Percentiles rank a stretch among this genome's conserved stretches.
Conservation (phyloP, 1,284 basidiomycete genomes). For the Meira nashicola region DNA sequence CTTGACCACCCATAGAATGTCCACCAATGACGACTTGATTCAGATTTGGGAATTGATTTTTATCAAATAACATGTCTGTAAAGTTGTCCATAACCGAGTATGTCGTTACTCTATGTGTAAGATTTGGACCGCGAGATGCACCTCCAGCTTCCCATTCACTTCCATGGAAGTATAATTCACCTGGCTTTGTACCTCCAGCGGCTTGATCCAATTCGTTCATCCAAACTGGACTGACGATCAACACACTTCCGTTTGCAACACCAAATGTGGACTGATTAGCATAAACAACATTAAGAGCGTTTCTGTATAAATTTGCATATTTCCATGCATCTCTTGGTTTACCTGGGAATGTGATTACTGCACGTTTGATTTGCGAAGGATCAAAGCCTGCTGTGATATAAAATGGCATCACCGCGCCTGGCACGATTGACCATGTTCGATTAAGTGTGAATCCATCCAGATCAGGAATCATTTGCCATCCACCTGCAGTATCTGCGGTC, state of each 20-base stretch:
- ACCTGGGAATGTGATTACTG: constrained; percentile 39
- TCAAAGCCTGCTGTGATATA: constrained; percentile 32
- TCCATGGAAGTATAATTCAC: constrained; percentile 31
- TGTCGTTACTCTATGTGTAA: constrained; percentile 21
- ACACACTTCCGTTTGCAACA: constrained; percentile 19
- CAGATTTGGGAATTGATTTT: constrained; percentile 33
- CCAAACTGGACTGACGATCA: constrained; percentile 35
- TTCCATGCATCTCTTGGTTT: constrained; percentile 48
- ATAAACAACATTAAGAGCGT: constrained; percentile 28
- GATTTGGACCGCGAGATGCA: constrained; percentile 21
- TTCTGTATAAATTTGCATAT: constrained; percentile 39
- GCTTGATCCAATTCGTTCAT: constrained; percentile 35
- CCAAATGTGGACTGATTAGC: constrained; percentile 18
- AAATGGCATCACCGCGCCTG: constrained; percentile 29
- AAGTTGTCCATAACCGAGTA: constrained; percentile 40
- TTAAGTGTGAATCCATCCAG: constrained; percentile 36
- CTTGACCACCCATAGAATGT: constrained; percentile 48
- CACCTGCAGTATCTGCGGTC: constrained; percentile 11
- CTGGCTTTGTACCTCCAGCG: constrained; percentile 24
- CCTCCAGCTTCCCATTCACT: constrained; percentile 44
- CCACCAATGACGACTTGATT: constrained; percentile 46
- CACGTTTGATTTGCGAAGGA: constrained; percentile 32
- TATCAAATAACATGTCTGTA: constrained; percentile 34
- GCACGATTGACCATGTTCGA: constrained; percentile 24
- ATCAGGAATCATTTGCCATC: constrained; percentile 28